Evolutionary conservation across 1,284 basidiomycete genomes (phyloP).

Genomic region (Vanrija sp.): DNA sequence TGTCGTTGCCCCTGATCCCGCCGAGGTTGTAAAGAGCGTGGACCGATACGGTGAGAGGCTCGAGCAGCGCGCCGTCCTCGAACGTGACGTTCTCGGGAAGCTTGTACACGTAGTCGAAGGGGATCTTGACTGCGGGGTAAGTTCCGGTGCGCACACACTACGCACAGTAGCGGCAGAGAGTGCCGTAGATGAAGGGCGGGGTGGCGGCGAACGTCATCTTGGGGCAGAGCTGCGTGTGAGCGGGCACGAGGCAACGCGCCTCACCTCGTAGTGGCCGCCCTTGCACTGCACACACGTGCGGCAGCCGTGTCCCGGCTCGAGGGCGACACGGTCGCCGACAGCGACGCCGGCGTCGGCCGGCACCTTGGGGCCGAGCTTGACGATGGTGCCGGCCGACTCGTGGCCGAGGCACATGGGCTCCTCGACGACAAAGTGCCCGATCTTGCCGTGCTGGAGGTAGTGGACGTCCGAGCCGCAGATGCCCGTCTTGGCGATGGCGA

Average conservation of each 20-base stretch:
- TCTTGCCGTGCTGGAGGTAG: constrained; percentile 42
- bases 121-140: constrained; percentile 23
- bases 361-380: constrained; percentile 38
- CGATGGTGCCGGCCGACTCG: constrained; percentile 39
- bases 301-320: constrained; percentile 57
- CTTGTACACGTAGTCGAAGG: constrained; percentile 36
- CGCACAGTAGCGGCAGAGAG: constrained; percentile 44
- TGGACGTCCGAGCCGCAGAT: constrained; percentile 84
- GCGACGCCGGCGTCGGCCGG: constrained; percentile 21
- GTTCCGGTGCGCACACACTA: background rate
- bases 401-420: constrained; percentile 49
- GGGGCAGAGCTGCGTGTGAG: constrained; percentile 19
- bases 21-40: constrained; percentile 80
- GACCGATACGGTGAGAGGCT: constrained; percentile 87
- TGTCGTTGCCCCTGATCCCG: constrained; percentile 64
- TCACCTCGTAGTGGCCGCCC: constrained; percentile 72
- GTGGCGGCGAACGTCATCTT: constrained; percentile 45
- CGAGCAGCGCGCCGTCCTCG: constrained; percentile 63
- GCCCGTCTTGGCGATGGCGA: constrained; percentile 89
- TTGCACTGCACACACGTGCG: constrained; percentile 50
- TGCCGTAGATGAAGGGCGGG: constrained; percentile 44
- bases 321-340: constrained; percentile 53
- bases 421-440: constrained; percentile 45
- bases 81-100: constrained; percentile 48
- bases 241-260: constrained; percentile 4